Conservation (phyloP, 768 basidiomycete species). For the Termitomyces sp. region DNA sequence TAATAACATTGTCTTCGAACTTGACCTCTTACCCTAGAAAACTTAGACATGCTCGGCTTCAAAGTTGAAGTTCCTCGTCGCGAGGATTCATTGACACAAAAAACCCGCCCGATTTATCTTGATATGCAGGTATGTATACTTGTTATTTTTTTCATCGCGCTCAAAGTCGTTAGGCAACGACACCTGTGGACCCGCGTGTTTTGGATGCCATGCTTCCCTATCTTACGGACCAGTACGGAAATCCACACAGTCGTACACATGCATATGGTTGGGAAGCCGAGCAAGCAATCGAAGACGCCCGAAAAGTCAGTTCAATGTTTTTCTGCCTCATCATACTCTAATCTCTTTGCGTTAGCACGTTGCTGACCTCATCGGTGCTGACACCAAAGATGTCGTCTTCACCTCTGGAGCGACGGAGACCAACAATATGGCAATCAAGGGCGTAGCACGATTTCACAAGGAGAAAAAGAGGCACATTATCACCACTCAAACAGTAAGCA, state of each 20-base stretch:
- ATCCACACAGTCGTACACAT: constrained; percentile 97
- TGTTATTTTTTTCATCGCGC: constrained; percentile 2
- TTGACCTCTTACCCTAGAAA: background rate
- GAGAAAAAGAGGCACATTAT: constrained; percentile 92
- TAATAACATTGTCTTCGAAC: background rate
- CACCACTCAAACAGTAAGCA: constrained; percentile 84
- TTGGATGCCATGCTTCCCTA: constrained; percentile 96
- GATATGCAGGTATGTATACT: constrained; percentile 80
- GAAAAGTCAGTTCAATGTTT: constrained; percentile 47
- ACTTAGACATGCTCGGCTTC: constrained; percentile 82
- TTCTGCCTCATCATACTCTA: constrained; percentile 2
- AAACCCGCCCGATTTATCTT: constrained; percentile 88
- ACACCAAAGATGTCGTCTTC: constrained; percentile 93
- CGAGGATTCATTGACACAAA: constrained; percentile 51
- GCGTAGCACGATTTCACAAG: constrained; percentile 91
- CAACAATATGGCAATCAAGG: constrained; percentile 97
- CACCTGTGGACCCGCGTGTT: constrained; percentile 95
- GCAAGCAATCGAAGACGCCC: constrained; percentile 85
- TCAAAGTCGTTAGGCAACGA: constrained; percentile 67
- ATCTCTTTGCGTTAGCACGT: constrained; percentile 51
- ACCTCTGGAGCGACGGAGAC: constrained; percentile 98
- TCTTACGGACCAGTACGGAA: constrained; percentile 93
- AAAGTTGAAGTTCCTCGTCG: constrained; percentile 63
- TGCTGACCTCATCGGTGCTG: constrained; percentile 90
- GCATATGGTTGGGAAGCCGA: constrained; percentile 99